A percentile compares a stretch with the other conserved stretches of the same genome.
These are phyloP conservation scores for Linderniella brevidens DNA, from an alignment of 257 asterid genomes.

Conservation along the genomic window DNA sequence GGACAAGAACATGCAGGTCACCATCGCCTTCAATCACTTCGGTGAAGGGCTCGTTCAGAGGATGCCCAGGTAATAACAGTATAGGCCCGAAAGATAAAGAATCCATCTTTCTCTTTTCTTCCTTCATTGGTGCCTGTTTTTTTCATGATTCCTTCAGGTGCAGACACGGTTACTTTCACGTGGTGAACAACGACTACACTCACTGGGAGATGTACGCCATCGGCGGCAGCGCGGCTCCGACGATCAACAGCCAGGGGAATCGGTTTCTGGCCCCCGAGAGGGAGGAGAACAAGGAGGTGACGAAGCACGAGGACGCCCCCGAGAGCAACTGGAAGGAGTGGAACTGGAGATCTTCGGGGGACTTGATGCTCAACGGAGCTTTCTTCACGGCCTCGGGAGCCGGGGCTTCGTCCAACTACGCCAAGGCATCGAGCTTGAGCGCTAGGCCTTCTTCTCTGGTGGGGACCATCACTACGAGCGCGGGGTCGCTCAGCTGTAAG, in stretches of 20 bases:
- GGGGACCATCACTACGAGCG: constrained; percentile 33
- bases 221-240: constrained; percentile 86
- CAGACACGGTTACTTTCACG: constrained; percentile 88
- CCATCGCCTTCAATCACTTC: constrained; percentile 82
- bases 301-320: constrained; percentile 62
- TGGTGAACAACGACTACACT: constrained; percentile 89
- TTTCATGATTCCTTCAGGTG: neutral
- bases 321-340: constrained; percentile 54
- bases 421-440: constrained; percentile 86
- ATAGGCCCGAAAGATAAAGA: neutral
- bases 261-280: constrained; percentile 65
- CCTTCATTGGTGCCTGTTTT: neutral
- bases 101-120: neutral
- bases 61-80: constrained; percentile 56
- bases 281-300: constrained; percentile 51
- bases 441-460: constrained; percentile 66
- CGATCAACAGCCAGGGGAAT: constrained; percentile 86
- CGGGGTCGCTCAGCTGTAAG: constrained; percentile 57
- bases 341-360: constrained; percentile 89
- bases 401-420: constrained; percentile 66
- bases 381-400: constrained; percentile 65
- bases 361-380: constrained; percentile 74
- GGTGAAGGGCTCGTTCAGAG: constrained; percentile 94
- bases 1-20: constrained; percentile 77
- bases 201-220: constrained; percentile 94